Base-by-base conservation (phyloP, 352 stramenopile species). In the Discostella stelligera region DNA sequence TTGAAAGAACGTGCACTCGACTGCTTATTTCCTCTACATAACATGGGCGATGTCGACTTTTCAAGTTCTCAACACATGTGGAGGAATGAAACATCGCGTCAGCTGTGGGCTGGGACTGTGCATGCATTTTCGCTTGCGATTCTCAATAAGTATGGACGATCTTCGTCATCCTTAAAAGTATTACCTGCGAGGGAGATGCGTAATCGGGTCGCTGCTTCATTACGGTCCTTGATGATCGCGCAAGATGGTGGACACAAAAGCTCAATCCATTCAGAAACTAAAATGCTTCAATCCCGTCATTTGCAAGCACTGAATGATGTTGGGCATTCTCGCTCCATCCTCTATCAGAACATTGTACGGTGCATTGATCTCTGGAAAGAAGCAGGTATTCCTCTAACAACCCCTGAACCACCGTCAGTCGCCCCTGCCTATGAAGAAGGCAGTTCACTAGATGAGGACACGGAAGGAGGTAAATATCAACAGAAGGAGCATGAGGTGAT, bases 291-390 rank as follows among this genome's bases (percentile, higher is more conserved):
- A 66, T 46, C 32, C 18, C 69, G 63, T 48, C 61, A 85, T 70
- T 39, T 77, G 13, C 63, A 73, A 65, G 74, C 78, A 11, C 62
- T 85, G 14, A 67, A 73, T 44, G 72, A 85, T 66, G 62, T 77
- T n/a, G 66, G 64, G 23, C 71, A 85, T 49, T 82, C 72, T 25
- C 66, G 62, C 23, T 73, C 60, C 0, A 82, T 77, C 16, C 44
- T 84, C 7, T 62, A 72, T 52, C 69, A 83, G 41, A 74, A 83
- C 71, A 78, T 84, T 71, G 67, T 83, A 0, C 32, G 75, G 23
- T 86, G 74, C 67, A 76, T 86, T 74, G 79, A 86, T 64, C 44
- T 86, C 16, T 86, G 79, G 79, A 86, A 86, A 50, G 79, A 86
- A 70, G 68, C 79, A 20, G 66, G 66, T 53, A 41, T 83, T 10